Evolutionary conservation across 306 rosid genomes (phyloP), one percentile per base, ranked within the genome.

Genomic region (Prunus mume): DNA sequence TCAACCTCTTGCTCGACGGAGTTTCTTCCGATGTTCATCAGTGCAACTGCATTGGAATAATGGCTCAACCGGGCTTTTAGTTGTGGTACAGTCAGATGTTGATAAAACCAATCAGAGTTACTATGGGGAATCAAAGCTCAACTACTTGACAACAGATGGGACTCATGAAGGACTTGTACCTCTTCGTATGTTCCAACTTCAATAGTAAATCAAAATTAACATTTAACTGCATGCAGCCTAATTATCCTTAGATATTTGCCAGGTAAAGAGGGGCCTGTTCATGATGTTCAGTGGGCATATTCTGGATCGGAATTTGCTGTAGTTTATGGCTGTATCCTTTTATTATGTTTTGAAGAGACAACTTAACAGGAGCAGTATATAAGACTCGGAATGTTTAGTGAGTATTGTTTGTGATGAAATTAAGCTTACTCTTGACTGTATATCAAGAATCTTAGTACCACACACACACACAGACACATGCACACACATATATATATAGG

Each of bases 71-170:
- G 98, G 98, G 68, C 96, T 94, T 79, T 81, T 94, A 60, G 88
- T 88, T 77, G 76, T 90, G 70, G 98, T 79, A 72, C 98, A 94
- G 81, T 85, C 98, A 38, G 98, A 94, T 84, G 96, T 92, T 55
- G 98, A 92, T 78, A 94, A 92, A 90, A 94, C 97, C 78, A 94
- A 94, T 83, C 98, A 94, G 75, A 94, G 98, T 88, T 94, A 94
- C 83, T 90, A 90, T 67, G 97, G 98, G 71, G 98, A 94, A 78
- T 87, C 98, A 43, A 94, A 92, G 85, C 83, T 94, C 72, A 85
- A 83, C 92, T 92, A 92, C 86, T 75, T 94, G 81, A 90, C 98
- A 64, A 92, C 95, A 3, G 97, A 94, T 81, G 96, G 97, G 55
- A 75, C 50, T 71, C 90, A 87, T 78, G 98, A 92, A 86, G 92